phyloP scores from a whole-genome alignment of 148 eudicot genomes.

The Euryodendron excelsum region DNA sequence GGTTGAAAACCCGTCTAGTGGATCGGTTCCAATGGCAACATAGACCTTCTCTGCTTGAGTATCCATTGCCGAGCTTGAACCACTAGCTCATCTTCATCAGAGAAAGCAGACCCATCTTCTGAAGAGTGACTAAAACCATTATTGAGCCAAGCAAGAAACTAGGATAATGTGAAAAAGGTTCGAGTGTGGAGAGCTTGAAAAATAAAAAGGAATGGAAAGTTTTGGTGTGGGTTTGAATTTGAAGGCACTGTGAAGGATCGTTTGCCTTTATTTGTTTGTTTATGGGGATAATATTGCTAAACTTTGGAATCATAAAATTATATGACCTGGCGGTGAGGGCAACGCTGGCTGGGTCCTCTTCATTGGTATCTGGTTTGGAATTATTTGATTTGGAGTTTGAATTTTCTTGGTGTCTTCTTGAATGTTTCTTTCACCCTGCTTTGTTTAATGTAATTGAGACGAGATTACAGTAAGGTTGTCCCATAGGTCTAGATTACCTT shows the following conservation, averaged over 20 bases:
- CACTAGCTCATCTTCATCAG: neutral
- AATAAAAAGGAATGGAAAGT: no score
- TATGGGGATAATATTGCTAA: neutral
- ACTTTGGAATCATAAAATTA: neutral
- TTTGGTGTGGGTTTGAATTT: no score
- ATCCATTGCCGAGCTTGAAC: constrained; percentile 16
- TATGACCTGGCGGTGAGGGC: neutral
- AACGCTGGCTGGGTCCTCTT: neutral
- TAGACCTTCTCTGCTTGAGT: constrained; percentile 51
- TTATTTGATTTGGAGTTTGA: neutral
- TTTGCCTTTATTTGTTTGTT: neutral
- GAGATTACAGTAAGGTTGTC: neutral
- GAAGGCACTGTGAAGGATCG: no score
- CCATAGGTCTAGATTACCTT: neutral
- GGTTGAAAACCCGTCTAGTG: constrained; percentile 54
- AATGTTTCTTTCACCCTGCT: neutral
- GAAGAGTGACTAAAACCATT: neutral
- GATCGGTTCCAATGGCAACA: constrained; percentile 62
- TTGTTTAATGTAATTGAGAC: neutral
- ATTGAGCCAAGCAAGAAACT: neutral
- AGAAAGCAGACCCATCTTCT: neutral
- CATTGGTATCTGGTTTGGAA: neutral
- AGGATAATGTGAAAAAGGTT: neutral
- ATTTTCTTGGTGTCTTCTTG: neutral
- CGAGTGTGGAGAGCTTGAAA: no score